These are phyloP conservation scores for Sugiyamaella chiloensis DNA, from an alignment of 805 yeast species.

Conservation along the genomic window DNA sequence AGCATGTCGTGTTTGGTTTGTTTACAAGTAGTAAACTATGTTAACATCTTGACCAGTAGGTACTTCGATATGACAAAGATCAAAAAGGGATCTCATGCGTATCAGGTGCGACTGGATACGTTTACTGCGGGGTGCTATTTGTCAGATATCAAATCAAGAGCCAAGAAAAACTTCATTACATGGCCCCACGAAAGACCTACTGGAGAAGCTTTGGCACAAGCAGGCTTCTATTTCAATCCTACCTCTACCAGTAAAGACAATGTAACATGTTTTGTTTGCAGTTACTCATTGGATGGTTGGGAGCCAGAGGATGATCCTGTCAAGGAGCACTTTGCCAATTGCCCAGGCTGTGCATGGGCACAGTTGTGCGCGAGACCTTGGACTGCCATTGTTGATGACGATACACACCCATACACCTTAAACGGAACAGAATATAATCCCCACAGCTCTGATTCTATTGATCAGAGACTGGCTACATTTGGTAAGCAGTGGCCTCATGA, in stretches of 20 bases:
- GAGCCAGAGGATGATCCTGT: constrained; percentile 47
- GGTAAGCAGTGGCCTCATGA: constrained; percentile 45
- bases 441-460: constrained; percentile 21
- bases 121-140: constrained; percentile 15
- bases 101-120: constrained; percentile 19
- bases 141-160: constrained; percentile 19
- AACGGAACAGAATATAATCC: constrained; percentile 22
- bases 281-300: constrained; percentile 59
- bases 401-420: neutral
- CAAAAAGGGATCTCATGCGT: constrained; percentile 13
- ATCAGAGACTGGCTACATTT: constrained; percentile 27
- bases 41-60: neutral
- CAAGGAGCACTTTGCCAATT: constrained; percentile 42
- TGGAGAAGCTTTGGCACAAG: constrained; percentile 43
- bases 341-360: constrained; percentile 39
- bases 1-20: neutral
- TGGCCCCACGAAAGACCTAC: constrained; percentile 30
- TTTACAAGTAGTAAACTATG: neutral
- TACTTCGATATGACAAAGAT: constrained; percentile 3
- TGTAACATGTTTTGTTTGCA: constrained; percentile 58
- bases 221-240: constrained; percentile 63
- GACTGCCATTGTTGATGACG: constrained; percentile 23
- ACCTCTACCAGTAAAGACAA: constrained; percentile 45
- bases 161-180: constrained; percentile 17
- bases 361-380: constrained; percentile 22